Evolutionary conservation across 352 stramenopile species (phyloP).

Genomic region (Phytophthora meadii): DNA sequence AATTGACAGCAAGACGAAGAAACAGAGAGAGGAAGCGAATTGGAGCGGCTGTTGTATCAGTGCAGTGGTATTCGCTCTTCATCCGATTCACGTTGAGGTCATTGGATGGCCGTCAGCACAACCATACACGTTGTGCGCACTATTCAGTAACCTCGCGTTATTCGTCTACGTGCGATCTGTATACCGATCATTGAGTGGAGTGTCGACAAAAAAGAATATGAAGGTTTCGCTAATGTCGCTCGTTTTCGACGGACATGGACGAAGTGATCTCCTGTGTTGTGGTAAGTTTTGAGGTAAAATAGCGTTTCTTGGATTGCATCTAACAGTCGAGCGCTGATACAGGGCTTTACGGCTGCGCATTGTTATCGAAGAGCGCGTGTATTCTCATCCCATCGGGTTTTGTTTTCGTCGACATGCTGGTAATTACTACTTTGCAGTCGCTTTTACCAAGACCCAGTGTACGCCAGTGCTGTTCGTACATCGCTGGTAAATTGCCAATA

Average conservation of each 20-base stretch:
- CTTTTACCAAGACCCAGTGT: constrained; percentile 9
- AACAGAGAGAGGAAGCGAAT: constrained; percentile 2
- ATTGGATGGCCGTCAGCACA: constrained; percentile 75
- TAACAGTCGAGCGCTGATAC: background rate
- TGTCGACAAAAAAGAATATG: background rate
- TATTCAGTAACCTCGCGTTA: constrained; percentile 61
- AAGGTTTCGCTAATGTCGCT: constrained; percentile 5
- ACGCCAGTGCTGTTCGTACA: constrained; percentile 28
- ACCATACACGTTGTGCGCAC: constrained; percentile 61
- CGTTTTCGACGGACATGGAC: constrained; percentile 9
- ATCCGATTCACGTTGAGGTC: constrained; percentile 73
- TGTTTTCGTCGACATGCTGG: constrained; percentile 48
- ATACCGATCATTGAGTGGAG: constrained; percentile 7
- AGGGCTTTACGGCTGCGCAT: constrained; percentile 47
- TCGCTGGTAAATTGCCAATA: constrained; percentile 34
- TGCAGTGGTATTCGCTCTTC: constrained; percentile 58
- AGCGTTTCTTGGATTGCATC: background rate
- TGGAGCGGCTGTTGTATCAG: constrained; percentile 47
- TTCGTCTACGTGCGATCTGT: constrained; percentile 34
- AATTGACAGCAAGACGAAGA: background rate
- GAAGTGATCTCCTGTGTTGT: constrained; percentile 22
- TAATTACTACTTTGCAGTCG: constrained; percentile 20
- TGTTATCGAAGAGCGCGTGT: constrained; percentile 67
- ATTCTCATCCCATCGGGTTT: constrained; percentile 49
- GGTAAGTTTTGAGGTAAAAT: constrained; percentile 3